A percentile compares a stretch with the other conserved stretches of the same genome.
Evolutionary conservation across 331 rosid species (phyloP).

Genomic region (Telfairia occidentalis): DNA sequence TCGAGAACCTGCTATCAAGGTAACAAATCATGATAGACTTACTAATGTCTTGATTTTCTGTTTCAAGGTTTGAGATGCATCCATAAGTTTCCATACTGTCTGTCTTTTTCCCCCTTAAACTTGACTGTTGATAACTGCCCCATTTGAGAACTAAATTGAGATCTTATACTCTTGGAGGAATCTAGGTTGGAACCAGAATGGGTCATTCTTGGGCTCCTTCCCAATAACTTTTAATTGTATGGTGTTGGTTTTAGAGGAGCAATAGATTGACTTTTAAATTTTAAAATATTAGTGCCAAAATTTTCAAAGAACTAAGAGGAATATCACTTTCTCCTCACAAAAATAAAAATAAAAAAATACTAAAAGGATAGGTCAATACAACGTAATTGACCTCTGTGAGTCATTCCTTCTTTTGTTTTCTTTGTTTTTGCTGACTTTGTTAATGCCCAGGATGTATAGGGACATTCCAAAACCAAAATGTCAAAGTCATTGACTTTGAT

Average conservation of each 20-base stretch:
- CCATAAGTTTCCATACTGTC: background rate
- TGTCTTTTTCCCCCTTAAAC: background rate
- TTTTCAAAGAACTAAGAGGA: background rate
- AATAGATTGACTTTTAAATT: background rate
- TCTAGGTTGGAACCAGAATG: background rate
- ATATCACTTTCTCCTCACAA: background rate
- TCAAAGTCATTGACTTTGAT: slow-evolving; percentile 6
- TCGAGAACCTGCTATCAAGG: background rate
- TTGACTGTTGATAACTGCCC: background rate
- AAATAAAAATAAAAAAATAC: background rate
- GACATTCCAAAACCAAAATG: background rate
- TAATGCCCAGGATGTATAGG: background rate
- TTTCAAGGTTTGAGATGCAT: background rate
- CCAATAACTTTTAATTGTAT: background rate
- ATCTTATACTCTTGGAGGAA: background rate
- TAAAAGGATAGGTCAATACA: background rate
- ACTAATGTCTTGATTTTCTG: background rate
- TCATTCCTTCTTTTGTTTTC: background rate
- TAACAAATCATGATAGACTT: background rate
- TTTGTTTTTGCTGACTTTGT: background rate
- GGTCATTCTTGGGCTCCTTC: background rate
- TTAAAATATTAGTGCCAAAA: background rate
- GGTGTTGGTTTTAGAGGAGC: background rate
- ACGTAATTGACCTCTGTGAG: background rate
- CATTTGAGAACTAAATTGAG: background rate